These are phyloP conservation scores for Pseudogymnoascus sp. DNA, from an alignment of 2,329 filamentous ascomycete genomes.

Conservation along the genomic window DNA sequence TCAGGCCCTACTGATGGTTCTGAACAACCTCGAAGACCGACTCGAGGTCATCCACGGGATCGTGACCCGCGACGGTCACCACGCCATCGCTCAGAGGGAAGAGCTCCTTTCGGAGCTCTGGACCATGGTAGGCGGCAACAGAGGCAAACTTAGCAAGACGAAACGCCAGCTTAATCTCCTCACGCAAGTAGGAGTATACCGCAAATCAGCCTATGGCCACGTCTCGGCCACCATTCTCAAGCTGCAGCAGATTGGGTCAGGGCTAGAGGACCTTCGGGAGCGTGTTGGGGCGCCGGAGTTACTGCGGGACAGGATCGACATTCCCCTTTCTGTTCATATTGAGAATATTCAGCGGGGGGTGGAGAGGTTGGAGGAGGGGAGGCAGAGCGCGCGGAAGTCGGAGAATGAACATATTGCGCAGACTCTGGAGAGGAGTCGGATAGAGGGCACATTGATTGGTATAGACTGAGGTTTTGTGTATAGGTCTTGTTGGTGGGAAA, in stretches of 20 bases:
- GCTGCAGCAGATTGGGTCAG: slow-evolving; percentile 62
- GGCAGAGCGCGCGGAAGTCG: slow-evolving; percentile 48
- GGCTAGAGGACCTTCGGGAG: slow-evolving; percentile 63
- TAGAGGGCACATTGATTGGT: slow-evolving; percentile 27
- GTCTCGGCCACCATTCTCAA: slow-evolving; percentile 64
- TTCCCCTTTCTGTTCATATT: slow-evolving; percentile 66
- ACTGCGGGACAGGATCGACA: slow-evolving; percentile 39
- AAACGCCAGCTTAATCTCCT: slow-evolving; percentile 57
- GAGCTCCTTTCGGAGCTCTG: slow-evolving; percentile 63
- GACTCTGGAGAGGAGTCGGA: slow-evolving; percentile 40
- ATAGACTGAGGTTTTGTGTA: background rate
- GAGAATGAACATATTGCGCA: slow-evolving; percentile 51
- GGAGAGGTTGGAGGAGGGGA: slow-evolving; percentile 58
- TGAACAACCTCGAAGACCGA: slow-evolving; percentile 60
- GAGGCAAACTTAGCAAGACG: slow-evolving; percentile 49
- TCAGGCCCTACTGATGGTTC: slow-evolving; percentile 54
- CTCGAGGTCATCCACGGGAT: slow-evolving; percentile 63
- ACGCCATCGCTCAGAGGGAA: slow-evolving; percentile 49
- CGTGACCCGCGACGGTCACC: slow-evolving; percentile 53
- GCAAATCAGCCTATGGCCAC: slow-evolving; percentile 56
- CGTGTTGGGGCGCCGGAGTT: slow-evolving; percentile 59
- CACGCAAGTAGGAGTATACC: slow-evolving; percentile 55
- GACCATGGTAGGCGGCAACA: slow-evolving; percentile 66
- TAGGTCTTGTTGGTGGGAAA: background rate
- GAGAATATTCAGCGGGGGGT: slow-evolving; percentile 66